These are phyloP conservation scores for Salix koriyanagi DNA, from an alignment of 345 rosid species.

Conservation along the genomic window DNA sequence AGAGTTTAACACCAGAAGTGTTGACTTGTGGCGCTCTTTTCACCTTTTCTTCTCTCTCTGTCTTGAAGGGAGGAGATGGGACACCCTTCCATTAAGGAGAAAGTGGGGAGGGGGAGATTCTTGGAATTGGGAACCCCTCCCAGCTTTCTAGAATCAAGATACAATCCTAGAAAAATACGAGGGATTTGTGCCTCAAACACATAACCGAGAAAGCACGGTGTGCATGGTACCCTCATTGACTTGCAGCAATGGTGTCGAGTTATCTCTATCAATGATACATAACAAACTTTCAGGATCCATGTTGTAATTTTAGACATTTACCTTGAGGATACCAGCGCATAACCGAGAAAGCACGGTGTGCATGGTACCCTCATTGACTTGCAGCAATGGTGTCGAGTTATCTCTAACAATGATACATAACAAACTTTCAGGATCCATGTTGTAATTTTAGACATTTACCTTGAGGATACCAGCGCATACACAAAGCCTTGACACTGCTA, in stretches of 20 bases:
- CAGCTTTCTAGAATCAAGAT: no score
- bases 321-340: slow-evolving; percentile 74
- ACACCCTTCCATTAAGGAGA: no score
- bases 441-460: slow-evolving; percentile 36
- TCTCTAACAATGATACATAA: not conserved
- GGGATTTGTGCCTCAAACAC: no score
- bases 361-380: not conserved
- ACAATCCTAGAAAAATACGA: no score
- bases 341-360: not conserved
- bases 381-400: not conserved
- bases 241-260: not conserved
- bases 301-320: slow-evolving; percentile 18
- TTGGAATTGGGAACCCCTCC: no score
- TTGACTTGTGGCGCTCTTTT: no score
- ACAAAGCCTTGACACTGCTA: slow-evolving; percentile 76
- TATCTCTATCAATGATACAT: not conserved
- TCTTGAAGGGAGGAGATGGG: no score
- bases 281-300: not conserved
- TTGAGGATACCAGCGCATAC: slow-evolving; percentile 68
- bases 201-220: not conserved
- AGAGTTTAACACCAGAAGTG: not conserved
- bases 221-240: not conserved
- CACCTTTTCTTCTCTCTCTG: no score
- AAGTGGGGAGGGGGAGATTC: no score
- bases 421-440: not conserved